Evolutionary conservation across 177 flowering plant genomes (phyloP).

Genomic region (Telopea speciosissima): DNA sequence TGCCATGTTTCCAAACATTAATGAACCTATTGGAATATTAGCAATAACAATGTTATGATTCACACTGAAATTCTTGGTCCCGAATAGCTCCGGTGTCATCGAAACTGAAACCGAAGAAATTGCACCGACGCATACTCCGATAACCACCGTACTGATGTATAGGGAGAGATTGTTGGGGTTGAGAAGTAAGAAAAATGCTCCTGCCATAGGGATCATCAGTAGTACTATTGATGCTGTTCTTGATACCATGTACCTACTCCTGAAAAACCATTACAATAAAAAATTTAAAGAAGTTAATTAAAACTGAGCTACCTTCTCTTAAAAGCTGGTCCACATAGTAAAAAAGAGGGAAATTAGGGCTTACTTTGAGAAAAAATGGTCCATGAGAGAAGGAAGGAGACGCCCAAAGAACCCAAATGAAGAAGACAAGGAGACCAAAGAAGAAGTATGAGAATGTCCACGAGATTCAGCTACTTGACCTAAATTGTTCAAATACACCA

Average conservation of each 20-base stretch:
- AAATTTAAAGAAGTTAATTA: neutral
- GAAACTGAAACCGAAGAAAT: constrained; percentile 64
- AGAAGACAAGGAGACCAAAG: constrained; percentile 81
- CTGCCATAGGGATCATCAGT: constrained; percentile 56
- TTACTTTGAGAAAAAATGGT: constrained; percentile 54
- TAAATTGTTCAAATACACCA: constrained; percentile 76
- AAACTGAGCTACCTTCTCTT: neutral
- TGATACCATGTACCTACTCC: constrained; percentile 42
- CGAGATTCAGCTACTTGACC: constrained; percentile 95
- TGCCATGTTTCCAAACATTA: constrained; percentile 58
- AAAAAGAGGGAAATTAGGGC: neutral
- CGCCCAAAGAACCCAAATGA: constrained; percentile 94
- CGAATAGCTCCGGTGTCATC: constrained; percentile 73
- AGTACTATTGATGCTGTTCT: constrained; percentile 47
- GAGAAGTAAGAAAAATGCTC: constrained; percentile 64
- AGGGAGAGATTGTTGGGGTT: constrained; percentile 30
- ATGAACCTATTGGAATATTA: constrained; percentile 85
- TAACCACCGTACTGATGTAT: constrained; percentile 59
- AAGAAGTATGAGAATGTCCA: constrained; percentile 39
- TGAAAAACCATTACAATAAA: constrained; percentile 15
- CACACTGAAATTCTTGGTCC: constrained; percentile 58
- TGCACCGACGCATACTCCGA: constrained; percentile 76
- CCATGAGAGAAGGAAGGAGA: constrained; percentile 63
- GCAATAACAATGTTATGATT: constrained; percentile 79
- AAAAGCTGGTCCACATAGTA: too few species aligned